Percentiles rank a stretch among this genome's conserved stretches.
Conservation (phyloP, 2,329 filamentous ascomycete genomes). For the Apiospora koreana region DNA sequence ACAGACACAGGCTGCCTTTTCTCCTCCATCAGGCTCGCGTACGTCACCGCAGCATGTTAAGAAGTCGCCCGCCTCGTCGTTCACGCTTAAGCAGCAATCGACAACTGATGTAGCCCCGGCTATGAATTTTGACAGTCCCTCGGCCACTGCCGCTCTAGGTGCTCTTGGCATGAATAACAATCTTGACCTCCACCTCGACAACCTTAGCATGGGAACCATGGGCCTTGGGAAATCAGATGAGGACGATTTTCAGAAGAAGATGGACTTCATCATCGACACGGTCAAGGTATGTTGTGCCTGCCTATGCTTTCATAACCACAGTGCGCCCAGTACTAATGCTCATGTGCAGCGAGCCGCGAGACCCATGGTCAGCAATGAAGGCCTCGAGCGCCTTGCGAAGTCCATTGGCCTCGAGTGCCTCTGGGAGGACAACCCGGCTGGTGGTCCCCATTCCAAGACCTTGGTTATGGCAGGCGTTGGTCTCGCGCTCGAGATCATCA, state of each 20-base stretch:
- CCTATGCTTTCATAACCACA: conserved; percentile 23
- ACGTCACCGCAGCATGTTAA: conserved; percentile 67
- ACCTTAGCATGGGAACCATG: conserved; percentile 50
- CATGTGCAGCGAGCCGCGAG: conserved; percentile 40
- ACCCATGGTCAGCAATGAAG: conserved; percentile 72
- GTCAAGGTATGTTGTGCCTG: conserved; percentile 47
- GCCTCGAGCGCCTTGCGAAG: conserved; percentile 70
- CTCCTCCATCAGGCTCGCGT: conserved; percentile 53
- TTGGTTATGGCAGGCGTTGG: conserved; percentile 64
- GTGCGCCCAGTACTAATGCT: conserved; percentile 14
- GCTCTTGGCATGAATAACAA: conserved; percentile 51
- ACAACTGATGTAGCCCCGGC: conserved; percentile 25
- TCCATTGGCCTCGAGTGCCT: conserved; percentile 66
- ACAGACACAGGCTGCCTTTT: conserved; percentile 57
- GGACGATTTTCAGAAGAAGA: conserved; percentile 56
- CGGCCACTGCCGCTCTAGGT: conserved; percentile 62
- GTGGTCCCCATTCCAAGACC: conserved; percentile 51
- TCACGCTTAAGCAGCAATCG: conserved; percentile 14
- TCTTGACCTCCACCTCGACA: conserved; percentile 55
- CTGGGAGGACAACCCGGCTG: conserved; percentile 54
- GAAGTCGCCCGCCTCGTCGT: conserved; percentile 56
- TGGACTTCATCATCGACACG: conserved; percentile 52
- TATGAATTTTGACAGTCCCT: conserved; percentile 65
- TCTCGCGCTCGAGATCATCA: conserved; percentile 61
- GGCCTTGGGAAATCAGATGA: conserved; percentile 45